phyloP scores from a whole-genome alignment of 768 basidiomycete genomes.

The Podaxis sp. region DNA sequence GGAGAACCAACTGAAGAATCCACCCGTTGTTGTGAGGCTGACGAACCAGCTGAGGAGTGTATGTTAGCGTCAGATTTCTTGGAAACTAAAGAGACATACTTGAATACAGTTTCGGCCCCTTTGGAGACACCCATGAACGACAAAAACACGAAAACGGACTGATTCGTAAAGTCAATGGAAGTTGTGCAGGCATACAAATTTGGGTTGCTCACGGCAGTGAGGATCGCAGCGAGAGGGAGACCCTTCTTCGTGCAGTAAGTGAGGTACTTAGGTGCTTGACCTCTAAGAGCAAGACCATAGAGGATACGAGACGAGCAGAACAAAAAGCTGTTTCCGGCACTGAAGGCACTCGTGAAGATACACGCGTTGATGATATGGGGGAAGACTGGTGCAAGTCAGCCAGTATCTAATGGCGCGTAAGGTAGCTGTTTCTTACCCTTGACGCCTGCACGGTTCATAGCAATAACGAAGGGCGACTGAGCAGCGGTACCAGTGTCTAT shows the following conservation, averaged over 20 bases:
- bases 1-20: constrained; percentile 66
- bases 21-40: constrained; percentile 63
- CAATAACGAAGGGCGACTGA: constrained; percentile 83
- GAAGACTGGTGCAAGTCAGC: constrained; percentile 36
- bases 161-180: neutral
- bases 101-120: constrained; percentile 59
- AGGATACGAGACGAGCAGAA: constrained; percentile 55
- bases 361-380: constrained; percentile 73
- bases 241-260: constrained; percentile 47
- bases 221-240: constrained; percentile 42
- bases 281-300: constrained; percentile 52
- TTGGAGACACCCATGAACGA: constrained; percentile 66
- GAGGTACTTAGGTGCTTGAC: constrained; percentile 47
- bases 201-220: constrained; percentile 30
- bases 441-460: constrained; percentile 70
- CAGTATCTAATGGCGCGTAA: neutral
- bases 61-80: neutral
- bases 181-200: neutral
- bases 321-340: constrained; percentile 66
- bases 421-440: constrained; percentile 38
- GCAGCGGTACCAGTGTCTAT: constrained; percentile 61
- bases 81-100: constrained; percentile 30
- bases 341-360: constrained; percentile 72
- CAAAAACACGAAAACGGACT: constrained; percentile 46
- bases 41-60: constrained; percentile 59